phyloP scores from a whole-genome alignment of 345 rosid genomes.

The Erucastrum elatum region DNA sequence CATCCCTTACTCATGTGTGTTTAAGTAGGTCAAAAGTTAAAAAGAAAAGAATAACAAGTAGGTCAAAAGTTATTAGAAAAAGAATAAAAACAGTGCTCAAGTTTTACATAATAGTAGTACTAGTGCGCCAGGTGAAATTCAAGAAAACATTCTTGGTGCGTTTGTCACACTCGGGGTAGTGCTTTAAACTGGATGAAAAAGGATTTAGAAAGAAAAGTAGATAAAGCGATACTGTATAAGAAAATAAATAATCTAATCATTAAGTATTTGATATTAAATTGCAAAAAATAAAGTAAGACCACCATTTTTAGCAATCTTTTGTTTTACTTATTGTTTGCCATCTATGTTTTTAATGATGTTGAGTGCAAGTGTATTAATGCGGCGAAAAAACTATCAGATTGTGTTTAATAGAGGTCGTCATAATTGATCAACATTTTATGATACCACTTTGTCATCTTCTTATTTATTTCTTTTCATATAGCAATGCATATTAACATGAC shows the following conservation, averaged over 20 bases:
- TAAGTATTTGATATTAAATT: background rate
- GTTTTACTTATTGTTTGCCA: conserved; percentile 20
- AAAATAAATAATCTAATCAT: conserved; percentile 23
- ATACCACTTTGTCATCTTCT: no score
- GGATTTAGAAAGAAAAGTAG: background rate
- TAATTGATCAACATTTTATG: background rate
- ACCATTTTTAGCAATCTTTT: conserved; percentile 22
- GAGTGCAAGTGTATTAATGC: conserved; percentile 30
- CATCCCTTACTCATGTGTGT: background rate
- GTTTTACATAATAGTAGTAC: conserved; percentile 14
- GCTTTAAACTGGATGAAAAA: conserved; percentile 2
- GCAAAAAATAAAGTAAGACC: background rate
- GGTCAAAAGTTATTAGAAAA: conserved; percentile 1
- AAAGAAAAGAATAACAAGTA: background rate
- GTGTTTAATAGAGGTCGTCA: background rate
- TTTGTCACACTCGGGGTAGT: conserved; percentile 23
- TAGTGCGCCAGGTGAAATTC: conserved; percentile 32
- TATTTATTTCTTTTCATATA: background rate
- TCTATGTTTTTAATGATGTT: conserved; percentile 4
- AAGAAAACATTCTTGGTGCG: conserved; percentile 29
- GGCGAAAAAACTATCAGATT: conserved; percentile 23
- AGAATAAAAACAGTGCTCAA: background rate
- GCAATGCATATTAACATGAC: background rate
- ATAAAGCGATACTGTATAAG: background rate
- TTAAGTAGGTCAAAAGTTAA: conserved; percentile 4